These are phyloP conservation scores for Beauveria australis DNA, from an alignment of 2,329 filamentous ascomycete species.

Conservation along the genomic window DNA sequence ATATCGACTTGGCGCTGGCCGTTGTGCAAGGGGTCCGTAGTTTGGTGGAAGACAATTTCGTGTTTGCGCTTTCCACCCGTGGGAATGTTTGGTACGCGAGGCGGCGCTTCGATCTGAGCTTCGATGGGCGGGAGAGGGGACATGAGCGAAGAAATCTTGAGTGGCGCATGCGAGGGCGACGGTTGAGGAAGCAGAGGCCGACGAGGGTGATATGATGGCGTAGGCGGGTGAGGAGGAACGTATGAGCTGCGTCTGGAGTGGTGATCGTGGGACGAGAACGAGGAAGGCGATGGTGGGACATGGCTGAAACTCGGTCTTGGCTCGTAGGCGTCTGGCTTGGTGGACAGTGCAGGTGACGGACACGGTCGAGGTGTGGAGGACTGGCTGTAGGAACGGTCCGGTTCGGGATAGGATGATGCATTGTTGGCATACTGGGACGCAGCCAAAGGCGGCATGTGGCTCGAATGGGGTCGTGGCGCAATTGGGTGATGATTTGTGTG, in stretches of 20 bases:
- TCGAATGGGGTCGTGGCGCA: constrained; percentile 18
- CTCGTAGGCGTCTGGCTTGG: constrained; percentile 28
- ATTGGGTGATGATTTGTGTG: constrained; percentile 24
- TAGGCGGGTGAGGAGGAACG: constrained; percentile 12
- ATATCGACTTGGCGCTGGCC: constrained; percentile 29
- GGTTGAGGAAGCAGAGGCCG: constrained; percentile 15
- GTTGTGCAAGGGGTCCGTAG: constrained; percentile 26
- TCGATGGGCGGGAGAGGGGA: constrained; percentile 28
- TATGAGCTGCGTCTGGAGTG: constrained; percentile 26
- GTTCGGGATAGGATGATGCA: constrained; percentile 31
- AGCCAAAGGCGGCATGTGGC: constrained; percentile 19
- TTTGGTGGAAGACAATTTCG: constrained; percentile 26
- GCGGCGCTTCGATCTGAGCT: constrained; percentile 24
- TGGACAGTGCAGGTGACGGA: constrained; percentile 22
- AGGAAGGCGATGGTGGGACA: constrained; percentile 28
- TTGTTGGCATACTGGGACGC: constrained; percentile 23
- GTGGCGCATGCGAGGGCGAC: constrained; percentile 27
- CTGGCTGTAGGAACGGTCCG: constrained; percentile 31
- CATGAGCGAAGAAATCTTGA: constrained; percentile 29
- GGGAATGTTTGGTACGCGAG: constrained; percentile 18
- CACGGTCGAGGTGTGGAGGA: constrained; percentile 21
- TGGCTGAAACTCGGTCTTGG: constrained; percentile 28
- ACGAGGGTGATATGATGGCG: constrained; percentile 22
- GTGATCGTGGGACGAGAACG: constrained; percentile 21
- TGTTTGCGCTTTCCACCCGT: constrained; percentile 31